These are phyloP conservation scores for Vitis hybrid DNA, from an alignment of 177 flowering plant species.

Conservation along the genomic window DNA sequence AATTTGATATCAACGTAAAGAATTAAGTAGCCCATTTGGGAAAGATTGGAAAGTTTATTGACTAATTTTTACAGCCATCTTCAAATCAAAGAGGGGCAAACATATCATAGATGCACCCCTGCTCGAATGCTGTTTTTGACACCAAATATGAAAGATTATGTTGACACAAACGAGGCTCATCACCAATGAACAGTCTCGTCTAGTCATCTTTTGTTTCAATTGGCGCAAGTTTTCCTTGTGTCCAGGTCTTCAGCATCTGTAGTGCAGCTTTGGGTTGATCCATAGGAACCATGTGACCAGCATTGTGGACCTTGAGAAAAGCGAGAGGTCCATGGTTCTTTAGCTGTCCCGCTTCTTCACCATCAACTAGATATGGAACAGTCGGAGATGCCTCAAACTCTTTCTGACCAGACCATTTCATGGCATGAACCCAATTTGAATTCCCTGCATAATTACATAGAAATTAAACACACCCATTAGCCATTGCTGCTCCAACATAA, in stretches of 20 bases:
- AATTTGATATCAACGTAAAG: too few relatives aligned
- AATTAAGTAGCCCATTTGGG: too few relatives aligned
- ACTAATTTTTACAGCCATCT: too few relatives aligned
- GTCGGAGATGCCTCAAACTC: slow-evolving; percentile 44
- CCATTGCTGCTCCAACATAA: neutral
- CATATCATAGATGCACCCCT: too few relatives aligned
- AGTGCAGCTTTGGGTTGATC: slow-evolving; percentile 68
- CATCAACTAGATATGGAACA: slow-evolving; percentile 51
- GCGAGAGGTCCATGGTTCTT: slow-evolving; percentile 65
- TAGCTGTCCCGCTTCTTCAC: slow-evolving; percentile 53
- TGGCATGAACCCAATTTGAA: slow-evolving; percentile 74
- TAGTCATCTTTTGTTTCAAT: neutral
- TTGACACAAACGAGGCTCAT: slow-evolving; percentile 8
- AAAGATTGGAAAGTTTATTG: too few relatives aligned
- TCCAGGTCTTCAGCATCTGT: slow-evolving; percentile 67
- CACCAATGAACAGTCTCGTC: too few relatives aligned
- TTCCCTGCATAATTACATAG: slow-evolving; percentile 44
- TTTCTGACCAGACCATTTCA: slow-evolving; percentile 82
- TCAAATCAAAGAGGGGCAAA: too few relatives aligned
- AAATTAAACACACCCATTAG: neutral
- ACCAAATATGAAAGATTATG: neutral
- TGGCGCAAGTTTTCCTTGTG: slow-evolving; percentile 35
- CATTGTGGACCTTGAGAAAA: slow-evolving; percentile 72
- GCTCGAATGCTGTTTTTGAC: too few relatives aligned
- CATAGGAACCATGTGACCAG: slow-evolving; percentile 84